Evolutionary conservation across 164 flowering plant species (phyloP).

Genomic region (Tinospora cordifolia): DNA sequence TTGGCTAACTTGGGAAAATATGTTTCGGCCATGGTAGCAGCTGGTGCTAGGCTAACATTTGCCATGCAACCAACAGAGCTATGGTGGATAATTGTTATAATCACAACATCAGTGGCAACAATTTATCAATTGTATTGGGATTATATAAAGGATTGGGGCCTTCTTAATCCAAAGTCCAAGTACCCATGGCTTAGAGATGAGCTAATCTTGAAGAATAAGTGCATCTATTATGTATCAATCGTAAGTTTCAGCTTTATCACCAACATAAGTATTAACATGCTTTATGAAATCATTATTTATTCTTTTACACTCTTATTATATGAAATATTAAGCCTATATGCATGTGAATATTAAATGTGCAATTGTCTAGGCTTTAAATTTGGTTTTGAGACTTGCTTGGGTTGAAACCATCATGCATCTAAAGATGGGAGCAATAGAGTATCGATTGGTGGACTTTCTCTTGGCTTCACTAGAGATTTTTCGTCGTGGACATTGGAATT

Average conservation of each 20-base stretch:
- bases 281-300: no score
- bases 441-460: constrained; percentile 58
- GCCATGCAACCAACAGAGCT: constrained; percentile 37
- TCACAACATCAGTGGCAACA: constrained; percentile 69
- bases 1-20: constrained; percentile 94
- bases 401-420: constrained; percentile 62
- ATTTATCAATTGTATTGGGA: constrained; percentile 95
- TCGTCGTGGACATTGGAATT: constrained; percentile 98
- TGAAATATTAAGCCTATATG: no score
- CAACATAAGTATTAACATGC: no score
- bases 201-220: constrained; percentile 61
- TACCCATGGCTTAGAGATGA: constrained; percentile 86
- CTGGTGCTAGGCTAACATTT: constrained; percentile 75
- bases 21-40: constrained; percentile 97
- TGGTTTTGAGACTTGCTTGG: constrained; percentile 82
- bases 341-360: no score
- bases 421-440: constrained; percentile 34
- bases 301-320: no score
- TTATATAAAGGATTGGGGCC: constrained; percentile 90
- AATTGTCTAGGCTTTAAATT: constrained; percentile 53
- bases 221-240: constrained; percentile 68
- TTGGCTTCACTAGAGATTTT: constrained; percentile 83
- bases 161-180: constrained; percentile 55
- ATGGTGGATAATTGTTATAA: constrained; percentile 51
- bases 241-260: constrained; percentile 37